Base-by-base conservation (phyloP, 129 eudicot species). In the Ambrosia artemisiifolia region DNA sequence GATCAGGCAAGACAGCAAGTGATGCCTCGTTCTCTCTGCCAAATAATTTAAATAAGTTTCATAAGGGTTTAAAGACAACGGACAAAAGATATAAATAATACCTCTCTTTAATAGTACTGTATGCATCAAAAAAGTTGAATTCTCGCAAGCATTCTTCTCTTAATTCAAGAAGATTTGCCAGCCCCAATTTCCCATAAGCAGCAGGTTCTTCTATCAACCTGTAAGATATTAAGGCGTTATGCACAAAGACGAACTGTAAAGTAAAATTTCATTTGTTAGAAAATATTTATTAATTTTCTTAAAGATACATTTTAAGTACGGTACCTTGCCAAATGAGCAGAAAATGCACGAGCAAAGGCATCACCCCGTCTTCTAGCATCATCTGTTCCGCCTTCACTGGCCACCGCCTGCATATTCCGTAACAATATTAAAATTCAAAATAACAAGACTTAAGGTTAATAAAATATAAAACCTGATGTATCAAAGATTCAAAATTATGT, bases 381-480 rank as follows among this genome's bases (percentile, higher is more conserved):
- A 71, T 95, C 96, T 6, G 99, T 95, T 65, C 97, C 99, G 67
- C 99, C 99, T 85, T 95, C 99, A 72, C 99, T 95, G 9, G 99
- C 99, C 82, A 95, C 99, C 61, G 97, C 99, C 99, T 95, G 74
- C 68, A 84, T 17, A 73, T 62, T 32, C 42, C 65, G 70, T 20
- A 49, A 28, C n/a, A 16, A 13, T 12, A 56, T 32, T 60, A 11
- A 59, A 32, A 1, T 12, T 3, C 42, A 32, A 33, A 32, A 11
- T 32, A 60, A 60, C 43, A 30, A 28, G 11, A 32, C 65, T 2
- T 60, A 11, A 5, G 0, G 42, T 59, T 30, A 32, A 11, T 59
- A 32, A 8, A 55, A 59, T 44, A 24, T 4, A 65, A 42, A 64
- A 47, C 12, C 43, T 8, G 13, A 50, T 50, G 13, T 24, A 36